These are phyloP conservation scores for Dillenia turbinata DNA, from an alignment of 164 flowering plant species.

Conservation along the genomic window DNA sequence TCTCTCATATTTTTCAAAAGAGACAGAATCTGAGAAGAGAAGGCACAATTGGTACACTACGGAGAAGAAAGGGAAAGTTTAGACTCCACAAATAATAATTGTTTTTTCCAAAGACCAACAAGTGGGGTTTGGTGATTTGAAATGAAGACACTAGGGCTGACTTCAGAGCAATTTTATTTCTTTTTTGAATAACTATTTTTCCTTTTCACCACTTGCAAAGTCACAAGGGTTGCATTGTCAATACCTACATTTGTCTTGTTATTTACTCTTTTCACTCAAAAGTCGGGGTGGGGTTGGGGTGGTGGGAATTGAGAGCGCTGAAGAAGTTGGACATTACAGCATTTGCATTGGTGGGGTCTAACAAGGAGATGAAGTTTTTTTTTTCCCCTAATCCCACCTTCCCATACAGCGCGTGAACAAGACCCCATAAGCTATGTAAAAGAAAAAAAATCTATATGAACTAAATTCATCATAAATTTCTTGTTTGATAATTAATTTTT, in stretches of 20 bases:
- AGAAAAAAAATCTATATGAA: too few species aligned
- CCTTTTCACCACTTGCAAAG: not conserved
- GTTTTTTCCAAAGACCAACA: not conserved
- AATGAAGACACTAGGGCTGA: constrained; percentile 27
- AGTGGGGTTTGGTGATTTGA: constrained; percentile 2
- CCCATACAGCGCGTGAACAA: too few species aligned
- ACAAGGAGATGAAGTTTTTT: too few species aligned
- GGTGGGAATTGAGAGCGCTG: constrained; percentile 4
- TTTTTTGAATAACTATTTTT: constrained; percentile 7
- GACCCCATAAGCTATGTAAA: too few species aligned
- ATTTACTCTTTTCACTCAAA: not conserved
- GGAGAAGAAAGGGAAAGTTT: constrained; percentile 25
- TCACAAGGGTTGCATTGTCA: constrained; percentile 19
- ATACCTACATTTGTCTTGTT: constrained; percentile 22
- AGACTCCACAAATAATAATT: not conserved
- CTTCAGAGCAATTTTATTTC: constrained; percentile 6
- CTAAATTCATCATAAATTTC: too few species aligned
- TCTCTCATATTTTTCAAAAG: constrained; percentile 3
- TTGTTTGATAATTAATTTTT: too few species aligned
- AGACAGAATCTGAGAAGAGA: not conserved
- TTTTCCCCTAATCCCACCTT: too few species aligned
- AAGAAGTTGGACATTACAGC: not conserved
- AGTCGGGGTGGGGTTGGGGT: not conserved
- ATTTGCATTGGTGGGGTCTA: too few species aligned
- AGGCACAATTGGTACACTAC: constrained; percentile 4